Conservation (phyloP, 805 yeast genomes). For the Candida qinlingensis region DNA sequence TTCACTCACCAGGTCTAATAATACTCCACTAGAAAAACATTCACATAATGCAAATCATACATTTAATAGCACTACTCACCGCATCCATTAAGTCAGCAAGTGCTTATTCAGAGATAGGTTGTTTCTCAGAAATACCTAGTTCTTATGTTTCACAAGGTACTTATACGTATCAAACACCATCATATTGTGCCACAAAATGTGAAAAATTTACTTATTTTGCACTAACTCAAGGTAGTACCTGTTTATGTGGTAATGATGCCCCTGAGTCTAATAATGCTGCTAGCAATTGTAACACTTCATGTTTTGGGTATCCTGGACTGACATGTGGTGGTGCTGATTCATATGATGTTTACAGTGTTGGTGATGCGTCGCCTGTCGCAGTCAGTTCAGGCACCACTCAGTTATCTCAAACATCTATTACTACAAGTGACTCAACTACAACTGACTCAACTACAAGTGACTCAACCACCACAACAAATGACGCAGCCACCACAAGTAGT, state of each 20-base stretch:
- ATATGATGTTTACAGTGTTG: constrained; percentile 40
- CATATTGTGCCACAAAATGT: constrained; percentile 44
- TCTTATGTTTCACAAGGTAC: constrained; percentile 28
- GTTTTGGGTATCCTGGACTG: constrained; percentile 55
- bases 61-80: too few relatives aligned
- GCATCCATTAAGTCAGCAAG: too few relatives aligned
- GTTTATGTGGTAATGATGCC: constrained; percentile 53
- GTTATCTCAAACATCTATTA: constrained; percentile 8
- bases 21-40: too few relatives aligned
- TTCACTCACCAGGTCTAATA: too few relatives aligned
- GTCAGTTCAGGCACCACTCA: constrained; percentile 18
- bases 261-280: constrained; percentile 31
- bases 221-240: constrained; percentile 39
- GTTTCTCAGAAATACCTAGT: constrained; percentile 18
- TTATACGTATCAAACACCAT: constrained; percentile 45
- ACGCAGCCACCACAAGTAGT: neutral
- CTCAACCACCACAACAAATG: constrained; percentile 11
- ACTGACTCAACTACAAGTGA: constrained; percentile 20
- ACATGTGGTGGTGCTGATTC: constrained; percentile 57
- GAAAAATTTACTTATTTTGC: constrained; percentile 37
- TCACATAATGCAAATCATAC: too few relatives aligned
- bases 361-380: constrained; percentile 11
- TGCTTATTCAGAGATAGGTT: constrained; percentile 5
- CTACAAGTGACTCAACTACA: constrained; percentile 11
- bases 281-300: constrained; percentile 34